Conservation (phyloP, 306 rosid genomes). For the Erythrophleum fordii region DNA sequence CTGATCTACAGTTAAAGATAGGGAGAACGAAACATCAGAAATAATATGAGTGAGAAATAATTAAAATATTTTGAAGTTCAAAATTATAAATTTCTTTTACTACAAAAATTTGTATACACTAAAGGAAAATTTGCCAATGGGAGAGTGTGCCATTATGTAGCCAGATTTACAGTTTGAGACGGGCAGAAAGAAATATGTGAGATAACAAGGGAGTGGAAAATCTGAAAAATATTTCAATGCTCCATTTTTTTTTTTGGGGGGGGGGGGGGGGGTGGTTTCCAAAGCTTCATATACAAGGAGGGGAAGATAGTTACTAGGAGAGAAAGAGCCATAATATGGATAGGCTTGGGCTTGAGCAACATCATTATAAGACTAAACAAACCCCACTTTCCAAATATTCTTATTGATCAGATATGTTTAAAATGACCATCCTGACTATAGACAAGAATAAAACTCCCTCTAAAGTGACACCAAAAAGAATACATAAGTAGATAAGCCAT, state of each 20-base stretch:
- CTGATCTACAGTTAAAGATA: slow-evolving; percentile 44
- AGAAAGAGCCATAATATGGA: neutral
- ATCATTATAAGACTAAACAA: neutral
- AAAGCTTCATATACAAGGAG: neutral
- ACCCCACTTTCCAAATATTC: neutral
- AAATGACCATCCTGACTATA: neutral
- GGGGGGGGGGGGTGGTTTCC: no score
- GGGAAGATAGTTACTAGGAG: neutral
- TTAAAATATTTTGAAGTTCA: neutral
- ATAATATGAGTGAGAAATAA: neutral
- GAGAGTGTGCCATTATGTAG: slow-evolving; percentile 17
- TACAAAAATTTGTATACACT: neutral
- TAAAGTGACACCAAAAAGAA: neutral
- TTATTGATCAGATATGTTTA: neutral
- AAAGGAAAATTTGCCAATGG: neutral
- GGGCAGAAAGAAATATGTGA: slow-evolving; percentile 17
- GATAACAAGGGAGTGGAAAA: slow-evolving; percentile 18
- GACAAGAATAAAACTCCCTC: neutral
- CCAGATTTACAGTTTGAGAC: slow-evolving; percentile 34
- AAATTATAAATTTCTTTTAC: neutral
- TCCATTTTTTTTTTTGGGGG: slow-evolving; percentile 12
- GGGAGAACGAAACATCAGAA: neutral
- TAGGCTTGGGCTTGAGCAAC: neutral
- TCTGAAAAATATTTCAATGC: slow-evolving; percentile 11
- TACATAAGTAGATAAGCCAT: neutral